Conservation (phyloP, 2,329 filamentous ascomycete genomes). For the Trichoderma breve region DNA sequence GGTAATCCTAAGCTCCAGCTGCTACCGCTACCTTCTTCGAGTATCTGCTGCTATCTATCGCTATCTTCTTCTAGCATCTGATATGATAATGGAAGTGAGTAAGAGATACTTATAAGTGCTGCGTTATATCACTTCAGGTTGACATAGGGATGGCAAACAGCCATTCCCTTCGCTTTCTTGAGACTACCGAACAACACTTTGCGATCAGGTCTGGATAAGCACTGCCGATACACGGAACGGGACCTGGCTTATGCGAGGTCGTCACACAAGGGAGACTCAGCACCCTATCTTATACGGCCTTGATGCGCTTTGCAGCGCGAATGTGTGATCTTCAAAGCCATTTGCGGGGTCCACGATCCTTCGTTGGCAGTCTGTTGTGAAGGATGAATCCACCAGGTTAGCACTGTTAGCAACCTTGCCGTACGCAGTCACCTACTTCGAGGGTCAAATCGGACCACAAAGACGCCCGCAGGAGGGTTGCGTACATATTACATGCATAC, state of each 20-base stretch:
- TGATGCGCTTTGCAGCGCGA: not conserved
- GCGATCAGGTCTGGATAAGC: not conserved
- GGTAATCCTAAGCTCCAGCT: not conserved
- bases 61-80: not conserved
- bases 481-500: slow-evolving; percentile 8
- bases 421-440: not conserved
- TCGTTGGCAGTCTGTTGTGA: not conserved
- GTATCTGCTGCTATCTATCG: not conserved
- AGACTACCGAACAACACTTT: not conserved
- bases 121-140: not conserved
- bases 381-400: not conserved
- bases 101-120: not conserved
- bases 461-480: slow-evolving; percentile 6
- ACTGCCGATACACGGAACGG: not conserved
- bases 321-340: not conserved
- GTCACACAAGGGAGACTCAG: not conserved
- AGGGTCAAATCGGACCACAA: not conserved
- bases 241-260: not conserved
- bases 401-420: not conserved
- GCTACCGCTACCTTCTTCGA: not conserved
- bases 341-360: slow-evolving; percentile 8
- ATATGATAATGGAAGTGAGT: not conserved
- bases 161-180: not conserved
- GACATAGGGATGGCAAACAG: not conserved
- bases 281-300: not conserved